phyloP scores from a whole-genome alignment of 768 basidiomycete species.

The Roridomyces roridus region DNA sequence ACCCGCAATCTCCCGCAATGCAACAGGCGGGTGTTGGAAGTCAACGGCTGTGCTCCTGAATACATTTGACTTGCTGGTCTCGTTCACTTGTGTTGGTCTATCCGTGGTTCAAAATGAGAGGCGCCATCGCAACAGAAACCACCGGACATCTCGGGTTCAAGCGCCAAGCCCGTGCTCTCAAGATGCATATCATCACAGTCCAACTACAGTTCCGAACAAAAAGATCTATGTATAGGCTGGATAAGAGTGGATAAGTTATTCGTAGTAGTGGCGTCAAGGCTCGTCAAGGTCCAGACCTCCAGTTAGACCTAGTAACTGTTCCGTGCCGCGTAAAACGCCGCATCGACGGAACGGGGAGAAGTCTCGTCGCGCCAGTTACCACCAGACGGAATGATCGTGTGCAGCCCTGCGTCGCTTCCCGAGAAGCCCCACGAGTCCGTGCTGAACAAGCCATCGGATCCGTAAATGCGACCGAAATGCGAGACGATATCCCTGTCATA shows the following conservation, averaged over 20 bases:
- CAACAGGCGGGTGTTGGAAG: too few species aligned
- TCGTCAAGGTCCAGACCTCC: too few species aligned
- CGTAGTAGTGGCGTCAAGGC: too few species aligned
- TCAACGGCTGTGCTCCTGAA: too few species aligned
- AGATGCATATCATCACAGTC: too few species aligned
- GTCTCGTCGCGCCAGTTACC: conserved; percentile 45
- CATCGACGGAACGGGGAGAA: conserved; percentile 36
- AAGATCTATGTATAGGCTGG: too few species aligned
- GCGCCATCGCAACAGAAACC: too few species aligned
- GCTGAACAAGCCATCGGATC: conserved; percentile 44
- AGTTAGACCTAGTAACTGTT: conserved; percentile 29
- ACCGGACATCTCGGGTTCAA: neutral
- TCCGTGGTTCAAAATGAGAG: neutral
- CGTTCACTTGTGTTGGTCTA: too few species aligned
- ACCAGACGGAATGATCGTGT: conserved; percentile 42
- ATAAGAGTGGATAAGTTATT: too few species aligned
- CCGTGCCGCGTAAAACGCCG: conserved; percentile 39
- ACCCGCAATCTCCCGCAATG: too few species aligned
- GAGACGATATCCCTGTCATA: conserved; percentile 44
- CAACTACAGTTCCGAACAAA: too few species aligned
- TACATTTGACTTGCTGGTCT: too few species aligned
- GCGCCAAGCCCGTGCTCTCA: neutral
- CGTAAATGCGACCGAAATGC: conserved; percentile 39
- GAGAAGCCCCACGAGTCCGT: conserved; percentile 47
- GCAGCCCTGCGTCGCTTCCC: conserved; percentile 43